These are phyloP conservation scores for Chiua virens DNA, from an alignment of 768 basidiomycete genomes.

Conservation along the genomic window DNA sequence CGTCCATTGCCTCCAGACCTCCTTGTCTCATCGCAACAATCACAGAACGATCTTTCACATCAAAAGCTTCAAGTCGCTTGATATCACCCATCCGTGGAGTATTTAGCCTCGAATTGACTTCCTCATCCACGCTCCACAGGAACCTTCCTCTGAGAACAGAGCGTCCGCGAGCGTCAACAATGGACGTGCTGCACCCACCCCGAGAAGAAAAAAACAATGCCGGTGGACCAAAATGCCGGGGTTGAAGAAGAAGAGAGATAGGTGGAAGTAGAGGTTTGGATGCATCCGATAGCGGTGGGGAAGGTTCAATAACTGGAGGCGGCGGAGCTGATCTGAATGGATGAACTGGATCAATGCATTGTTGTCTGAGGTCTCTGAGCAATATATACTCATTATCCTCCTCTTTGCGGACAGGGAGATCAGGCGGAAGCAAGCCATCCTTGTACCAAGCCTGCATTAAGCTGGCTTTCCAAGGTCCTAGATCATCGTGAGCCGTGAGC, in stretches of 20 bases:
- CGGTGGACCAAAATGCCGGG: conserved; percentile 82
- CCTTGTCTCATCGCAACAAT: conserved; percentile 86
- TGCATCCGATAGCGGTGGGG: conserved; percentile 31
- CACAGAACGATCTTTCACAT: conserved; percentile 71
- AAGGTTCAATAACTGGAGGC: conserved; percentile 34
- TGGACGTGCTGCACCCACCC: conserved; percentile 86
- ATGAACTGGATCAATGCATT: conserved; percentile 78
- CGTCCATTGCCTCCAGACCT: conserved; percentile 78
- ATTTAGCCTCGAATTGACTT: conserved; percentile 36
- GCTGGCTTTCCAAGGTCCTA: conserved; percentile 86
- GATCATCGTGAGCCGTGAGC: conserved; percentile 14
- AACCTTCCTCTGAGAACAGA: conserved; percentile 82
- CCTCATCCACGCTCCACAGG: conserved; percentile 72
- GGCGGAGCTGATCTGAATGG: conserved; percentile 60
- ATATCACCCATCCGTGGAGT: conserved; percentile 71
- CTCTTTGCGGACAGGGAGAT: conserved; percentile 78
- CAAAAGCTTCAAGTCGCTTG: conserved; percentile 81
- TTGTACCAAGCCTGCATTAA: conserved; percentile 91
- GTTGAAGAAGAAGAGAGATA: conserved; percentile 75
- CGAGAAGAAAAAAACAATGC: conserved; percentile 85
- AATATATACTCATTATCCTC: conserved; percentile 67
- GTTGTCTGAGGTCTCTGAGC: conserved; percentile 72
- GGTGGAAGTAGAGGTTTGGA: conserved; percentile 64
- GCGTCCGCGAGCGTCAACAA: conserved; percentile 82
- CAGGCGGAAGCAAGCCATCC: conserved; percentile 78